Evolutionary conservation across 306 rosid species (phyloP), one percentile per base, ranked within the genome.

Genomic region (Begonia loranthoides): DNA sequence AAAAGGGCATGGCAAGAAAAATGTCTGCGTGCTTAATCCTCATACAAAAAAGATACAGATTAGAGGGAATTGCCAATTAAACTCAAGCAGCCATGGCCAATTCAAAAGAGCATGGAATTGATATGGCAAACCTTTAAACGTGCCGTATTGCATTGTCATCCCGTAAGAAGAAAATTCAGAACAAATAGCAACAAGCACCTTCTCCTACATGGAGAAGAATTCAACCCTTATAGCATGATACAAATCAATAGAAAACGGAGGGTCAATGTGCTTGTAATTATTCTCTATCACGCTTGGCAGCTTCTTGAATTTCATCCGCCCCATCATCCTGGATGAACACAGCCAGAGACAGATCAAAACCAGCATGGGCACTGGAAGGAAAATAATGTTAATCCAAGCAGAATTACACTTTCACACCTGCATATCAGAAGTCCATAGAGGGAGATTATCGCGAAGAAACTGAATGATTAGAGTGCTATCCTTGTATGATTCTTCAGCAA

Each of bases 401-500:
- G 17, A 28, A 43, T 10, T 15, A 38, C 13, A 60, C 39, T 39
- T 53, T 15, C 66, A n/a, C 6, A 87, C 99, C 96, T 92, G 99
- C 99, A 92, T 86, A 72, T 92, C 99, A 12, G 94, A 92, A 59
- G 96, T 92, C 96, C 99, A 92, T 10, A 92, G 94, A 46, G 99
- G 87, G 68, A 92, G 94, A 76, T 92, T 92, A 54, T 92, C 99
- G 52, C 99, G 99, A 38, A 92, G 99, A 61, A 92, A 87, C 67
- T 92, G 96, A 96, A 92, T 92, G 74, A 92, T 92, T 94, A 92
- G 77, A 64, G 99, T 92, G 83, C 96, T 92, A 50, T 92, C 96
- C 80, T 92, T 92, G 82, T 92, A 92, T 0, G 96, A 92, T 57
- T 92, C 99, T 75, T 87, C 99, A 33, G 96, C 99, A 50, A 92